A percentile compares a stretch with the other conserved stretches of the same genome.
Evolutionary conservation across 2,329 filamentous ascomycete genomes (phyloP).

Genomic region (Torrubiella hemipterigena): DNA sequence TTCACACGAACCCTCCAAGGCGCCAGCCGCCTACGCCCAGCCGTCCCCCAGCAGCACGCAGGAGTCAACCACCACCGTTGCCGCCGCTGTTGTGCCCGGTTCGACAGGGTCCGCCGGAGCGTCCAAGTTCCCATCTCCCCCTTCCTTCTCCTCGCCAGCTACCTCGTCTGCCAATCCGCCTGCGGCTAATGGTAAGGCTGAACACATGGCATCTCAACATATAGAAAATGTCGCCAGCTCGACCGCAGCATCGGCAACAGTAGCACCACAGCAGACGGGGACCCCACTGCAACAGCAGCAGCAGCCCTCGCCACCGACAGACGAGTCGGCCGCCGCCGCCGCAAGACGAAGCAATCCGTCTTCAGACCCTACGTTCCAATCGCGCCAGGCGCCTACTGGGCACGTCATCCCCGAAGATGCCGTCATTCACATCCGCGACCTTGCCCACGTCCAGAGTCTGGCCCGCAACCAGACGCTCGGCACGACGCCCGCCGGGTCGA

Average conservation of each 20-base stretch:
- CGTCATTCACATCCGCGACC: constrained; percentile 70
- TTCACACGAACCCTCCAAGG: constrained; percentile 3
- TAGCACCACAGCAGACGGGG: constrained; percentile 3
- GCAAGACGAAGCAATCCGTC: constrained; percentile 21
- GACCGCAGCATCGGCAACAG: not conserved
- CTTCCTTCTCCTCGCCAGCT: constrained; percentile 39
- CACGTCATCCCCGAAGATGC: constrained; percentile 25
- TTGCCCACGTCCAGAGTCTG: constrained; percentile 84
- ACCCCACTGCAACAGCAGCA: constrained; percentile 9
- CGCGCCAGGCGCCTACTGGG: constrained; percentile 11
- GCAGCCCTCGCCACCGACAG: constrained; percentile 23
- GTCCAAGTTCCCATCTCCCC: constrained; percentile 40
- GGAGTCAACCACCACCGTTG: constrained; percentile 6
- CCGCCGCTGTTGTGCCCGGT: constrained; percentile 8
- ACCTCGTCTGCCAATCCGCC: constrained; percentile 21
- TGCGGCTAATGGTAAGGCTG: constrained; percentile 28
- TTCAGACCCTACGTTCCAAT: constrained; percentile 17
- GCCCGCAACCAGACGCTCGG: constrained; percentile 64
- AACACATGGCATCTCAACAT: constrained; percentile 35
- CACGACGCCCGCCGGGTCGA: constrained; percentile 13
- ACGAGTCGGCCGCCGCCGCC: constrained; percentile 11
- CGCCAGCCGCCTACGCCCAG: not conserved
- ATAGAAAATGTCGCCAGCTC: constrained; percentile 1
- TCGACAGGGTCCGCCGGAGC: constrained; percentile 26
- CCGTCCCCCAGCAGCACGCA: not conserved